Conservation (phyloP, 2,329 filamentous ascomycete genomes). For the Colletotrichum limetticola region DNA sequence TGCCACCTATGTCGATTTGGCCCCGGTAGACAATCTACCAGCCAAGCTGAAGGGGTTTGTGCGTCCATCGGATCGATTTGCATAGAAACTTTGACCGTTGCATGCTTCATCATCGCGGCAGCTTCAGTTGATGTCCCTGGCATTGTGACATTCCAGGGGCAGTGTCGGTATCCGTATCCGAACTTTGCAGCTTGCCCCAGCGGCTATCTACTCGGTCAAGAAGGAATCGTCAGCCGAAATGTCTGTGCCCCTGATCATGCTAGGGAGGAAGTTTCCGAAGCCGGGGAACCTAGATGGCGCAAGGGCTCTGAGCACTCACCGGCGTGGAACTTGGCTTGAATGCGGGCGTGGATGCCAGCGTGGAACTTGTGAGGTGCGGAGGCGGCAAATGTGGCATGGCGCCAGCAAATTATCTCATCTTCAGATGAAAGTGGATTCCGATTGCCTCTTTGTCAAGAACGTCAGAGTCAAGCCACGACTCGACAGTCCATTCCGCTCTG, state of each 20-base stretch:
- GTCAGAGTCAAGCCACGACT: not conserved
- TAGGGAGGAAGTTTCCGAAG: conserved; percentile 6
- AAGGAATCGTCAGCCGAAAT: not conserved
- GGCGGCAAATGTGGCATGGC: not conserved
- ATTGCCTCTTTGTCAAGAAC: not conserved
- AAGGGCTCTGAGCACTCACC: conserved; percentile 1
- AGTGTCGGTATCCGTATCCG: not conserved
- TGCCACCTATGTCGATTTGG: not conserved
- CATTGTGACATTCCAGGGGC: not conserved
- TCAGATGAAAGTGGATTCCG: conserved; percentile 21
- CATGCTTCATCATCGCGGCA: not conserved
- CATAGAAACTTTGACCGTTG: not conserved
- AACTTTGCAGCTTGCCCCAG: not conserved
- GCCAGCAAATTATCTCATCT: not conserved
- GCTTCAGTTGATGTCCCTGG: not conserved
- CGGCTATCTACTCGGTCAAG: not conserved
- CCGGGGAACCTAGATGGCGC: conserved; percentile 9
- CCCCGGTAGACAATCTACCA: not conserved
- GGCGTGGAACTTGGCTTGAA: conserved; percentile 13
- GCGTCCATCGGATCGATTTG: not conserved
- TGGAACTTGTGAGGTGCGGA: conserved; percentile 7
- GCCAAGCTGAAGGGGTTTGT: not conserved
- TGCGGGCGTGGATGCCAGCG: conserved; percentile 6
- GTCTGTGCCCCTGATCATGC: not conserved
- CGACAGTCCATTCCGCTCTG: not conserved